These are phyloP conservation scores for Coemansia sp. DNA, from an alignment of 192 early-diverging fungal species.

Conservation along the genomic window DNA sequence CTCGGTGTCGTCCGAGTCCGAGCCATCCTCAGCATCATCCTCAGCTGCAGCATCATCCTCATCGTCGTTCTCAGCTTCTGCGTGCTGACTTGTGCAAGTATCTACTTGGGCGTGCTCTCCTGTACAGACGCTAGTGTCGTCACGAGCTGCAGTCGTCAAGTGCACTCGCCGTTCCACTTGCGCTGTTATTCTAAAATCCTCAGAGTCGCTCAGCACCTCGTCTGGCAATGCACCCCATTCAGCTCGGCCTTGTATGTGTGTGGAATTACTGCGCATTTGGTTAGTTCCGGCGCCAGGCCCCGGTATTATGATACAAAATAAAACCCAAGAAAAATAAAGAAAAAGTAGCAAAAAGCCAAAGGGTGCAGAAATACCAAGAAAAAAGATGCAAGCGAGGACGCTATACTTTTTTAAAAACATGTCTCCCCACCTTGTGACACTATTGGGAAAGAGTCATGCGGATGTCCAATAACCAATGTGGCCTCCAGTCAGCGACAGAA, in stretches of 20 bases:
- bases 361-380: neutral
- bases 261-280: neutral
- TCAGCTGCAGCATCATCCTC: neutral
- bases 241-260: neutral
- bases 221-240: neutral
- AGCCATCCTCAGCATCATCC: neutral
- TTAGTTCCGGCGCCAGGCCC: constrained; percentile 1
- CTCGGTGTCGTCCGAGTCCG: neutral
- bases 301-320: constrained; percentile 2
- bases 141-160: neutral
- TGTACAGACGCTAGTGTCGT: neutral
- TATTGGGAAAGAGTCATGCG: too few relatives aligned
- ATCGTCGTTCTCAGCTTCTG: neutral
- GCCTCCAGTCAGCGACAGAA: too few relatives aligned
- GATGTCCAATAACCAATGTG: too few relatives aligned
- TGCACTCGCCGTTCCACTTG: neutral
- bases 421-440: neutral
- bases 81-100: neutral
- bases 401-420: too few relatives aligned
- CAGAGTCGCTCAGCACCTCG: neutral
- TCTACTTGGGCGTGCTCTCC: too few relatives aligned
- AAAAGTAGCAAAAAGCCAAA: neutral
- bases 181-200: neutral
- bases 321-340: neutral
- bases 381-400: neutral